Evolutionary conservation across 2,329 filamentous ascomycete species (phyloP), one percentile per base, ranked within the genome.

Genomic region (Tolypocladium paradoxum): DNA sequence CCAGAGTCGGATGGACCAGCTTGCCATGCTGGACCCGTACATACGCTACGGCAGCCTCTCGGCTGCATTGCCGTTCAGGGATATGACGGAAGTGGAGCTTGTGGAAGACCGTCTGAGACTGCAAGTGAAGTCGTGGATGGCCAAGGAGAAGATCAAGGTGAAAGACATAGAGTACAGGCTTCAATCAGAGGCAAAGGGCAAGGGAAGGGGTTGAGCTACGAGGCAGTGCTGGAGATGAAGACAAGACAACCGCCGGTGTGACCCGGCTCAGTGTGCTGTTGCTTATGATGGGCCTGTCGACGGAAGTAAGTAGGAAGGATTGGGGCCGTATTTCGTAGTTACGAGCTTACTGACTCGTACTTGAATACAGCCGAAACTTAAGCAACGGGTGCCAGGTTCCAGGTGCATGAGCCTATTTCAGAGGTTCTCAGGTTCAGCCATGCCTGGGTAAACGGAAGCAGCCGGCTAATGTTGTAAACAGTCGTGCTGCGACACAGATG

Each of bases 141-240:
- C 50, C 35, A 48, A 45, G 27, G 53, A 34, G 31, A 50, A 50
- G 2, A 52, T 50, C 43, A 51, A 35, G 0, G 34, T 54, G 29
- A 27, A 47, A n/a, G 53, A 58, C 35, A 58, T 67, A 24, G 60
- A 64, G 53, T 65, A 64, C 53, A 60, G 49, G 35, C 48, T 65
- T 36, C 57, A 49, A 38, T 57, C 61, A 38, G 55, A 48, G 52
- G 62, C 52, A 7, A 66, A 65, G 51, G 65, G 63, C 14, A 66
- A 66, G 55, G 51, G 53, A 18, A 58, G 38, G 47, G 53, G 43
- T 16, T 59, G 56, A 56, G 14, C 24, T 27, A 14, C 9, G 22
- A 18, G 24, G 7, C 6, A 8, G 27, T 3, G 16, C 27, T 20
- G 18, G 8, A 16, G 7, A n/a, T 16, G 27, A 20, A n/a, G 43